phyloP scores from a whole-genome alignment of 306 rosid species.

The Dalbergia cultrata region DNA sequence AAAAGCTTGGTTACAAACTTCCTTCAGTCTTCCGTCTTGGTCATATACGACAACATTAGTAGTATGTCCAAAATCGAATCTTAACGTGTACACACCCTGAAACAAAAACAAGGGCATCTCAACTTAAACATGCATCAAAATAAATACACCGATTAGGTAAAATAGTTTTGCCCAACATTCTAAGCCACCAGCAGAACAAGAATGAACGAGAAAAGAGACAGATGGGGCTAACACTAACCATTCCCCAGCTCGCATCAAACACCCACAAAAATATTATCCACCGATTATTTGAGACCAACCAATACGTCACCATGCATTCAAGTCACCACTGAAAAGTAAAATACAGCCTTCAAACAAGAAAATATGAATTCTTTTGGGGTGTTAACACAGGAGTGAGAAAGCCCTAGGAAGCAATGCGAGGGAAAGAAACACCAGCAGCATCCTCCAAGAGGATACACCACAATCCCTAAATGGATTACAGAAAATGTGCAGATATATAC shows the following conservation, averaged over 20 bases:
- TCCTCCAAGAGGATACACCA: neutral
- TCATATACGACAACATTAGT: neutral
- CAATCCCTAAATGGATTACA: neutral
- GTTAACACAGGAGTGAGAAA: neutral
- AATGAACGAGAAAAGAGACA: neutral
- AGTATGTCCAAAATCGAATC: constrained; percentile 4
- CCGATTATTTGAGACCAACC: neutral
- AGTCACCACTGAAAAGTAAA: too few species aligned
- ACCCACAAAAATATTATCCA: neutral
- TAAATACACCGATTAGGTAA: neutral
- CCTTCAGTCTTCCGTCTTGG: neutral
- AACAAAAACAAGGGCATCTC: neutral
- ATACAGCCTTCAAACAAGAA: too few species aligned
- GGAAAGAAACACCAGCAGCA: neutral
- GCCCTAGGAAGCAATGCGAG: neutral
- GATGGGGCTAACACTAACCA: neutral
- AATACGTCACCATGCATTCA: neutral
- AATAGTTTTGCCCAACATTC: neutral
- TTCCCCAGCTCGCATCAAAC: neutral
- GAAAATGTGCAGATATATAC: neutral
- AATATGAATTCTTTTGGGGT: too few species aligned
- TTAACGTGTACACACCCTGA: neutral
- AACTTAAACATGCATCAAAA: neutral
- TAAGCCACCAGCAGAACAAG: neutral
- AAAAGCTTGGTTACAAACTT: neutral